Percentiles rank a stretch among this genome's conserved stretches.
Conservation (phyloP, 192 early-diverging fungal genomes). For the Funneliformis mosseae region DNA sequence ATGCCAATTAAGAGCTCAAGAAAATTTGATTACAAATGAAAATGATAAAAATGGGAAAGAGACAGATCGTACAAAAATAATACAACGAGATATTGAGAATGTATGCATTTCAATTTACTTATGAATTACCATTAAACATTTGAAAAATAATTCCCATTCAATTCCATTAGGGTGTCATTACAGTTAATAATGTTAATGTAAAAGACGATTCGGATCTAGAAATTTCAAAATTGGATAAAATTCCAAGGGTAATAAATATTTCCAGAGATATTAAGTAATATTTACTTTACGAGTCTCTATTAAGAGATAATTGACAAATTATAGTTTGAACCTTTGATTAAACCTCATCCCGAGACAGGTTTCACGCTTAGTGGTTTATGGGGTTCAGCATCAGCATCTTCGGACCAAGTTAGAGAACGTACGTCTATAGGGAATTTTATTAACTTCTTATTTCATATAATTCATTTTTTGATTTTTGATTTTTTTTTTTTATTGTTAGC, state of each 20-base stretch:
- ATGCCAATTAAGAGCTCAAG: neutral
- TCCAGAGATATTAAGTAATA: neutral
- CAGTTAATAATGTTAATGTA: neutral
- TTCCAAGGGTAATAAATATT: constrained; percentile 28
- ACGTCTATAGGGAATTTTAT: neutral
- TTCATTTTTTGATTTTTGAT: neutral
- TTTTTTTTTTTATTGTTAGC: neutral
- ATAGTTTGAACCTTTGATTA: constrained; percentile 34
- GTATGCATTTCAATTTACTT: neutral
- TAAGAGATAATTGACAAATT: neutral
- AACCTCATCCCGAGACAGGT: constrained; percentile 4
- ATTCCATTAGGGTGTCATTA: constrained; percentile 19
- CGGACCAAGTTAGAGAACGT: constrained; percentile 13
- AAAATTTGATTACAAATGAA: neutral
- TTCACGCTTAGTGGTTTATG: constrained; percentile 10
- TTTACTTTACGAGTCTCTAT: neutral
- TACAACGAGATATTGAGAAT: constrained; percentile 24
- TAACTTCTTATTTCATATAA: neutral
- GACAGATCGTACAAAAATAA: neutral
- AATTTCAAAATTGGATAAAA: constrained; percentile 8
- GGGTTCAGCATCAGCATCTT: neutral
- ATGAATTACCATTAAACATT: neutral
- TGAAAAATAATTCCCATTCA: neutral
- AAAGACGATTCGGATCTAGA: neutral
- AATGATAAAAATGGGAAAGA: too few relatives aligned